phyloP scores from a whole-genome alignment of 108 stramenopile species.

The Skeletonema marinoi region DNA sequence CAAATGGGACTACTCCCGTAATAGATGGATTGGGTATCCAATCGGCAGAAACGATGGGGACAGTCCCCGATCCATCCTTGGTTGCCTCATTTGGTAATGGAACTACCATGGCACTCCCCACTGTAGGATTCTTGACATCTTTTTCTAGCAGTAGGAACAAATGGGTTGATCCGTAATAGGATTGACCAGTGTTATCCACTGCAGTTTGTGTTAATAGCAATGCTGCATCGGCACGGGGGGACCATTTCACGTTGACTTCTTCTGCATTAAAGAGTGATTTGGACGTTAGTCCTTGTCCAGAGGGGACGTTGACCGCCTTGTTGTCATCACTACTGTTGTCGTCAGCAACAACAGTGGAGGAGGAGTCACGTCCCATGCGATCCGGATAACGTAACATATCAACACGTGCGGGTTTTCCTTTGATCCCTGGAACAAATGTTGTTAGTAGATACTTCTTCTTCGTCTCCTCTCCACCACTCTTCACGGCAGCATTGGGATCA shows the following conservation, averaged over 20 bases:
- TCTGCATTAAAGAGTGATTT: constrained; percentile 86
- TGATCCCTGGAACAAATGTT: constrained; percentile 81
- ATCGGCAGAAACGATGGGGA: constrained; percentile 79
- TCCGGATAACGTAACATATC: constrained; percentile 71
- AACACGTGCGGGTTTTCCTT: constrained; percentile 88
- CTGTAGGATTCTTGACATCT: constrained; percentile 19
- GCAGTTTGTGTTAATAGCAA: constrained; percentile 85
- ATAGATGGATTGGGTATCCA: constrained; percentile 88
- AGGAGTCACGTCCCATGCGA: constrained; percentile 31
- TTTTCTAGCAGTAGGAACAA: constrained; percentile 79
- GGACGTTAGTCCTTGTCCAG: constrained; percentile 57
- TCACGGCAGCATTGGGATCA: not conserved
- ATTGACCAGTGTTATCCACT: constrained; percentile 91
- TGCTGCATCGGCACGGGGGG: constrained; percentile 77
- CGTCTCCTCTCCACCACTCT: constrained; percentile 3
- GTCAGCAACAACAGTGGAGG: constrained; percentile 17
- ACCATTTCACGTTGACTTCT: constrained; percentile 76
- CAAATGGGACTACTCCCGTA: constrained; percentile 72
- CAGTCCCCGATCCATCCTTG: constrained; percentile 27
- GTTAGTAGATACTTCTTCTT: constrained; percentile 59
- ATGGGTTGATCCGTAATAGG: constrained; percentile 94
- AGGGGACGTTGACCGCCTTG: not conserved
- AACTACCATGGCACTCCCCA: constrained; percentile 62
- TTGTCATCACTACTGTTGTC: constrained; percentile 1
- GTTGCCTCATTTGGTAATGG: constrained; percentile 63